Base-by-base conservation (phyloP, 2,329 filamentous ascomycete genomes). In the Fragosphaeria purpurea region DNA sequence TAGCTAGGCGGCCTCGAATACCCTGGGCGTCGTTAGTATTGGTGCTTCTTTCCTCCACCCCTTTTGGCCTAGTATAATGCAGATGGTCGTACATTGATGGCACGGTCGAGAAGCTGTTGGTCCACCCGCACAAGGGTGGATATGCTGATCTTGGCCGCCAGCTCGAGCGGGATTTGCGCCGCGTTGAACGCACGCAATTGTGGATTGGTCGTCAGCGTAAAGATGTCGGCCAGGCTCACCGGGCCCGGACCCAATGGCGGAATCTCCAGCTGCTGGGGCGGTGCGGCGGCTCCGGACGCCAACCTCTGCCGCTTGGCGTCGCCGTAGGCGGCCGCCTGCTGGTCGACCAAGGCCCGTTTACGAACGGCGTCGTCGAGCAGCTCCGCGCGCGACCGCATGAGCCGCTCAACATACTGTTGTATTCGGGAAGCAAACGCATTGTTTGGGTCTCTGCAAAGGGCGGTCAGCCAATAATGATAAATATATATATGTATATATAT, bases 291-390 rank as follows among this genome's bases (percentile, higher is more conserved):
- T 53, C 76, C 69, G 9, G 74, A 73, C 55, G 76, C 79, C 5
- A 89, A 70, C 57, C 84, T 82, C 63, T 88, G 87, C 56, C 93
- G 78, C 69, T 97, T 98, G n/a, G 83, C 76, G 58, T 95, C 89
- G 34, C 84, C 69, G 2, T 80, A 82, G 58, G 88, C 83, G 12
- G 78, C 82, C 33, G 77, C 81, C 31, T 85, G 83, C 59, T 90
- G 85, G 41, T 72, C 75, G 5, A 83, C 81, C 40, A 83, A 74
- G 5, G 81, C 79, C 53, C 93, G 81, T 67, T 98, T 98, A 51
- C 86, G 82, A 47, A 73, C 80, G 47, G 77, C 73, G 48, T 94
- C 88, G 50, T 95, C 88, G 49, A 93, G 82, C 9, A 88, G 76
- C 57, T 95, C 88, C 8, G 81, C 73, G 50, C 88, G 82, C 49